Evolutionary conservation across 805 yeast species (phyloP), one percentile per base, ranked within the genome.

Genomic region (Metschnikowia gelsemii): DNA sequence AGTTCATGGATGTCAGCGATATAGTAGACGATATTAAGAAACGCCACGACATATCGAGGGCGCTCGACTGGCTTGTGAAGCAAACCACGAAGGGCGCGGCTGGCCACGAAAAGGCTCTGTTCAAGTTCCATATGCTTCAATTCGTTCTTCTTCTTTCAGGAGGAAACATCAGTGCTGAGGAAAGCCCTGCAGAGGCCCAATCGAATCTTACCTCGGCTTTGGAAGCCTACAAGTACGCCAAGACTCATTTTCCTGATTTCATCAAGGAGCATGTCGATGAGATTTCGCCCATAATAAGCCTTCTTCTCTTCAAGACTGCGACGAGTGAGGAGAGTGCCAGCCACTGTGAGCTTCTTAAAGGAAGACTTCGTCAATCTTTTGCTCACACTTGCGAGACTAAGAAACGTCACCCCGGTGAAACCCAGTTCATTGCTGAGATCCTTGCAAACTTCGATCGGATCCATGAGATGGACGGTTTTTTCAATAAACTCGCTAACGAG

Each of bases 61-160:
- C 67, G 6, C 45, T 69, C 22, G 31, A 43, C 16, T 69, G 75
- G 75, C 56, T 69, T 39, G 41, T 55, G 24, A 42, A 44, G 8
- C 55, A 55, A 33, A 53, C 46, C 11, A 35, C 36, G 18, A 29
- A 40, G 11, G 44, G 35, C n/a, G 23, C 24, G 3, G 16, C 41
- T n/a, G 37, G 36, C 33, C 45, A 40, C 39, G 43, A 54, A 14
- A 57, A 55, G 39, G 56, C 63, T n/a, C 69, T 64, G 51, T 64
- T 70, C 55, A 68, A 68, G 47, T 64, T 68, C 46, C 72, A 68
- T 50, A 56, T 66, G 54, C 58, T 69, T 12, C 70, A 69, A 46
- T 68, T 62, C 39, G 55, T 58, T 3, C 50, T 67, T 16, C 52
- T 66, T 6, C 51, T 69, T 12, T 20, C 45, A 9, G 24, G 24